Conservation (phyloP, 225 moss, liverwort and hornwort species). For the Marchantia paleacea region DNA sequence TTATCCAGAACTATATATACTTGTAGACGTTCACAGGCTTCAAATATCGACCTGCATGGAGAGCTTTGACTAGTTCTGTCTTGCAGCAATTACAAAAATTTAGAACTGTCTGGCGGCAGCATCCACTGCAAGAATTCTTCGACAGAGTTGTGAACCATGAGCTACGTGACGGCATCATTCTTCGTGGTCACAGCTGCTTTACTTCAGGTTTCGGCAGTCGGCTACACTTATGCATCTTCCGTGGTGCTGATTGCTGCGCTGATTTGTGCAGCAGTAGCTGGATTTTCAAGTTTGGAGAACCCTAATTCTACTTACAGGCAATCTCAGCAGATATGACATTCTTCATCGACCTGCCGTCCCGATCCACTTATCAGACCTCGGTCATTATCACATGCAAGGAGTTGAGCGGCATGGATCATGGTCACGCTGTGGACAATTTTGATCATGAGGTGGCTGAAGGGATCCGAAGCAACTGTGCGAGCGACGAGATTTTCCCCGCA, state of each 20-base stretch:
- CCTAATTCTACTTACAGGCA: conserved; percentile 2
- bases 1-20: background rate
- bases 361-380: background rate
- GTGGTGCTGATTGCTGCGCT: conserved; percentile 9
- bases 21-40: background rate
- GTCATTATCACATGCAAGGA: background rate
- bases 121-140: background rate
- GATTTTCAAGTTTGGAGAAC: conserved; percentile 19
- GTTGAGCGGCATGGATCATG: background rate
- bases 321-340: background rate
- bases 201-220: conserved; percentile 17
- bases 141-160: background rate
- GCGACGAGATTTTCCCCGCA: background rate
- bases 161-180: conserved; percentile 15
- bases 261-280: conserved; percentile 7
- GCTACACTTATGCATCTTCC: conserved; percentile 16
- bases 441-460: background rate
- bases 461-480: background rate
- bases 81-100: background rate
- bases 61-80: background rate
- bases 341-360: background rate
- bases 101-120: background rate
- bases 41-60: background rate
- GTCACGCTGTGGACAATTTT: background rate
- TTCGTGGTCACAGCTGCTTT: conserved; percentile 21